phyloP scores from a whole-genome alignment of 2,329 filamentous ascomycete species.

The Tetracladium maxilliforme region DNA sequence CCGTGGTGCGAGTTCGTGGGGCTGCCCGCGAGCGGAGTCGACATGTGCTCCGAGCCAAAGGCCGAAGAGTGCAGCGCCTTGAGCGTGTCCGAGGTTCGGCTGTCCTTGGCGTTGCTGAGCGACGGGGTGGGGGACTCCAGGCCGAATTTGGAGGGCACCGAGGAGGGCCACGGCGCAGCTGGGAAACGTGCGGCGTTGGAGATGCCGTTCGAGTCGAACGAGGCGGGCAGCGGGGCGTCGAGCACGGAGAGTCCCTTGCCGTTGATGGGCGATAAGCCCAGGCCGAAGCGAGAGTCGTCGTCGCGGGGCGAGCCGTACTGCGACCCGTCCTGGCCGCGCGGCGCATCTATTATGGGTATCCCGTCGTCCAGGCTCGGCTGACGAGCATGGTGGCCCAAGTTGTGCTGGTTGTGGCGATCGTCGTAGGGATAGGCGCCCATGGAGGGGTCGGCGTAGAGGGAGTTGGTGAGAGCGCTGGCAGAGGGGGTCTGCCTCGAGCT shows the following conservation, averaged over 20 bases:
- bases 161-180: conserved; percentile 85
- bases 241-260: conserved; percentile 70
- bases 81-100: conserved; percentile 45
- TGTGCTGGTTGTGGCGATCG: conserved; percentile 23
- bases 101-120: conserved; percentile 44
- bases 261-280: conserved; percentile 64
- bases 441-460: conserved; percentile 45
- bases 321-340: conserved; percentile 29
- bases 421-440: conserved; percentile 19
- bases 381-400: conserved; percentile 20
- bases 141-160: conserved; percentile 82
- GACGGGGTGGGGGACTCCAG: conserved; percentile 75
- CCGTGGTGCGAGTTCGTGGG: conserved; percentile 39
- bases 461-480: conserved; percentile 61
- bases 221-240: conserved; percentile 83
- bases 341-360: too few relatives aligned
- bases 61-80: conserved; percentile 53
- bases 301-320: conserved; percentile 75
- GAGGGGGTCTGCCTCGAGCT: conserved; percentile 53
- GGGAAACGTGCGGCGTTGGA: conserved; percentile 80
- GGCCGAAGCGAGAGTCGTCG: conserved; percentile 46
- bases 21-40: conserved; percentile 24
- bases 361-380: conserved; percentile 39
- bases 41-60: conserved; percentile 39
- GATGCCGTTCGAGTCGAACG: conserved; percentile 91